phyloP scores from a whole-genome alignment of 495 filamentous ascomycete species.

The Daldinia loculata region DNA sequence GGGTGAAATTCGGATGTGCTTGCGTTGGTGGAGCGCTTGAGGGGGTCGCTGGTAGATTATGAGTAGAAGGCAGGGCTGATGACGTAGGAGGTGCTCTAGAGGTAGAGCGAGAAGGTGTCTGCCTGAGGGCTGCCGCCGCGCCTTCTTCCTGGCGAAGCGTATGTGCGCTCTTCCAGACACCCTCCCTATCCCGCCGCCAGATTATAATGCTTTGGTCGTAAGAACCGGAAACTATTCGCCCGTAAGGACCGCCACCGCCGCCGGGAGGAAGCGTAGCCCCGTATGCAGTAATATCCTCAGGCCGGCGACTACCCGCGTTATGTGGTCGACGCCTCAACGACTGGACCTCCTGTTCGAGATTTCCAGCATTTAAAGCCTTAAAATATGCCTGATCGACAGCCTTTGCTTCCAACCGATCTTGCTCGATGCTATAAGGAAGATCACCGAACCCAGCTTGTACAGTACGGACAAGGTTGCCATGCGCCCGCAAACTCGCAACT shows the following conservation, averaged over 20 bases:
- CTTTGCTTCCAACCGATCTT: constrained; percentile 73
- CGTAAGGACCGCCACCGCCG: constrained; percentile 85
- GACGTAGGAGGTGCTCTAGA: constrained; percentile 23
- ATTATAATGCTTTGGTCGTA: constrained; percentile 96
- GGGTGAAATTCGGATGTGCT: constrained; percentile 35
- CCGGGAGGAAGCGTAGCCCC: constrained; percentile 88
- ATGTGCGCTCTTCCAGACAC: constrained; percentile 78
- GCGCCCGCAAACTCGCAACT: constrained; percentile 83
- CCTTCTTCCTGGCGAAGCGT: constrained; percentile 74
- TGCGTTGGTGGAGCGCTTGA: constrained; percentile 33
- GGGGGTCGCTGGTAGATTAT: constrained; percentile 14
- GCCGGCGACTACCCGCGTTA: constrained; percentile 80
- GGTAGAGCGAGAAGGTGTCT: constrained; percentile 12
- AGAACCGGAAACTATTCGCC: constrained; percentile 90
- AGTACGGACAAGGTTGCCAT: constrained; percentile 86
- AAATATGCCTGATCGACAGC: constrained; percentile 77
- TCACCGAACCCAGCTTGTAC: constrained; percentile 95
- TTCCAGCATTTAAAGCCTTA: constrained; percentile 71
- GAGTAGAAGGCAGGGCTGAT: constrained; percentile 20
- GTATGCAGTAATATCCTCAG: constrained; percentile 76
- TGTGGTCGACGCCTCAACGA: constrained; percentile 59
- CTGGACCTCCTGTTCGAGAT: constrained; percentile 49
- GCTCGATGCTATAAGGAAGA: constrained; percentile 77
- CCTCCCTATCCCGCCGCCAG: constrained; percentile 85
- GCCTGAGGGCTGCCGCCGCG: constrained; percentile 51